Evolutionary conservation across 176 grass and related monocot genomes (phyloP), one percentile per base, ranked within the genome.

Genomic region (Lolium perenne): DNA sequence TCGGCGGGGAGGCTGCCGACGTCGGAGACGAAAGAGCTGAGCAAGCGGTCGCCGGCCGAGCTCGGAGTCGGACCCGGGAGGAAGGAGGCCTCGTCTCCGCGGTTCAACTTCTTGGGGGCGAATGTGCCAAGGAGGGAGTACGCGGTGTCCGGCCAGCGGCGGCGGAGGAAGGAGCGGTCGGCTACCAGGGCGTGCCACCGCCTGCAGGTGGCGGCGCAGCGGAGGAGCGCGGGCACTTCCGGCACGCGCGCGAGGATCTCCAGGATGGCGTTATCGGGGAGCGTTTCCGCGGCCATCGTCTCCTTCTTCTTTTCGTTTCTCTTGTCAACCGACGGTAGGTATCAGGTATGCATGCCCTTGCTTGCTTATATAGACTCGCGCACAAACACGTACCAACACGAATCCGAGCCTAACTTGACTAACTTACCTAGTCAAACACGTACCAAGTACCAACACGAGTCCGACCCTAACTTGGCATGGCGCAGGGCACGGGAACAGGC

Each of bases 231-330:
- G 45, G 71, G 43, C 6, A n/a, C 71, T 4, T 74, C 71, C 71
- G 71, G 71, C 43, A 74, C 43, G 43, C n/a, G 70, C n/a, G n/a
- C 43, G 71, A 74, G 71, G 71, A 74, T 49, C 43, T 49, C 43
- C 11, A 74, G 43, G 71, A 73, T 73, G 43, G 25, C 5, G 41
- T 47, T 41, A 0, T 48, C 10, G n/a, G 70, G 11, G 43, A 73
- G 2, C n/a, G 11, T 73, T 41, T 48, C 10, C 43, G 11, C 2
- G 41, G n/a, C 13, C 70, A 73, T 73, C 41, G 70, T 23, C 43
- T 7, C 49, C 21, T 74, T 25, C 49, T 14, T 74, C 12, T 74
- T 25, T 74, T 23, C 1, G 21, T 12, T 69, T 69, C 35, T 41
- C 32, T 40, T 18, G 66, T 69, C 7, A 68, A 68, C 15, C 38